Base-by-base conservation (phyloP, 2,329 filamentous ascomycete genomes). In the Penicillium sp. region DNA sequence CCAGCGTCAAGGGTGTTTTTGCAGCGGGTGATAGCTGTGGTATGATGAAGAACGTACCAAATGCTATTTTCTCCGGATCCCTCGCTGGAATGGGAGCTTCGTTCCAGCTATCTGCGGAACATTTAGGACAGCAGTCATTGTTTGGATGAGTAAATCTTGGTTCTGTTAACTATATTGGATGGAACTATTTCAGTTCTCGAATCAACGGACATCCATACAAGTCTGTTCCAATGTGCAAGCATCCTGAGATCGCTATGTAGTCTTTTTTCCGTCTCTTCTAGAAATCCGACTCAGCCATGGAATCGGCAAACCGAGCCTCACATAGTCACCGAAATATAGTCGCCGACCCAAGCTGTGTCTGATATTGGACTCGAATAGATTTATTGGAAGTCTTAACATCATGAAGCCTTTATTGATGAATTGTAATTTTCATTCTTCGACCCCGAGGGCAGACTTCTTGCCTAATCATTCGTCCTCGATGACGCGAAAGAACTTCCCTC, bases 21-120 rank as follows among this genome's bases (percentile, higher is more conserved):
- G 32, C 27, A 27, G 46, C 11, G 21, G 47, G 16, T 32, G 56
- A 45, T 49, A 43, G 44, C 55, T 51, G 13, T 36, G 54, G 31
- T 24, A 43, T 9, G 47, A 50, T 40, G 46, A 36, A 10, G 56
- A 52, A 18, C 34, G 43, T 11, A 39, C 39, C 2, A 18, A 29
- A 5, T 18, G 32, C n/a, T 8, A 38, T 38, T 8, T 38, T 16
- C 3, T 38, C 36, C 1, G 36, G 36, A 1, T n/a, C 36, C 5
- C 14, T 38, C 2, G 36, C n/a, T n/a, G 36, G 14, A 8, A 16
- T n/a, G n/a, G 36, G 36, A 5, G 14, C n/a, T 5, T n/a, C 36
- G 7, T n/a, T n/a, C 13, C 36, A 38, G 36, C 14, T 38, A 8
- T 16, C 13, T 4, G 36, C 36, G 13, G 36, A 38, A 5, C n/a